Conservation (phyloP, 208 protist species). For the Crithidia sp. region DNA sequence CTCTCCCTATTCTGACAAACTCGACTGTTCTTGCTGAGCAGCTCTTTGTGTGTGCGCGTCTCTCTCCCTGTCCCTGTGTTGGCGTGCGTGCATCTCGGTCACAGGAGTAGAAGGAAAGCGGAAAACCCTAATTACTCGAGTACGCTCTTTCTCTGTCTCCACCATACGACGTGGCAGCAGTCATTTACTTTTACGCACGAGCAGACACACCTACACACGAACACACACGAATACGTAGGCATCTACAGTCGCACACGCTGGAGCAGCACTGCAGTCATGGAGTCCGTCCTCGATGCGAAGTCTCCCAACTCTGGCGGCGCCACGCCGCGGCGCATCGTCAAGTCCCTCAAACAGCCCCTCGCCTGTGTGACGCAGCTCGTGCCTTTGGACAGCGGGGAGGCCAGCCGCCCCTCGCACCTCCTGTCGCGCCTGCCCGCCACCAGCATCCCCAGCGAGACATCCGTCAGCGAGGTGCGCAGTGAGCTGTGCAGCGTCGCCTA, state of each 20-base stretch:
- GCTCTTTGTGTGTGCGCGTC: no score
- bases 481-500: constrained; percentile 49
- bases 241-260: no score
- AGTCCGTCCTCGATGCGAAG: constrained; percentile 6
- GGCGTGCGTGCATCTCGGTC: no score
- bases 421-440: constrained; percentile 46
- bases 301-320: constrained; percentile 16
- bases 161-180: background rate
- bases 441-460: constrained; percentile 59
- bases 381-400: constrained; percentile 49
- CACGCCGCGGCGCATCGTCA: constrained; percentile 63
- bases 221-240: no score
- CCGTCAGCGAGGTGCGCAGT: constrained; percentile 64
- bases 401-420: constrained; percentile 24
- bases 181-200: no score
- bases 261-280: background rate
- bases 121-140: no score
- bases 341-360: constrained; percentile 44
- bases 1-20: background rate
- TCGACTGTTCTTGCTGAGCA: no score
- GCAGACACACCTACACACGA: no score
- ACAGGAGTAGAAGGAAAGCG: no score
- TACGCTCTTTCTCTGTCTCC: background rate
- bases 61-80: no score
- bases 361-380: constrained; percentile 65